Base-by-base conservation (phyloP, 495 filamentous ascomycete species). In the Penicillium angulare region DNA sequence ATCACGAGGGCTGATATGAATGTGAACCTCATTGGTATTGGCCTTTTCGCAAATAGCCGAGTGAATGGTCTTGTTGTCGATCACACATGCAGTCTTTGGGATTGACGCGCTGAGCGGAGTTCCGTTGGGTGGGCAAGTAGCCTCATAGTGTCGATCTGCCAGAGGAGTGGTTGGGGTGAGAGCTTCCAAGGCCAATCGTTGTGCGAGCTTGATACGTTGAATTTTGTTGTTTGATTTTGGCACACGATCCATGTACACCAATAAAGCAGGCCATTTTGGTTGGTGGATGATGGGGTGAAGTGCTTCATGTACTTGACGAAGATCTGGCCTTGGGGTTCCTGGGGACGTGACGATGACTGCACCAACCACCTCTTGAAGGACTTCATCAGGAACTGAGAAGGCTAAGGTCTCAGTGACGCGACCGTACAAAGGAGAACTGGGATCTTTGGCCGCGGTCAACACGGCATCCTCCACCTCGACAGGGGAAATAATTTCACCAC, bases 391-490 rank as follows among this genome's bases (percentile, higher is more conserved):
- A 1, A 66, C 65, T 0, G 74, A 75, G 52, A 78, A 75, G 7
- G 69, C 66, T 34, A 76, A 44, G 13, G 67, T 71, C 48, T 75
- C 64, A 3, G 54, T 43, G 0, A 77, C 60, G 4, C 65, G 61
- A 16, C 64, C 62, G 38, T 52, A 67, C 4, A 71, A 57, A 3
- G 61, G 57, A 7, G 67, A 71, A 8, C 49, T 38, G 7, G 58
- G 52, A 18, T 64, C 45, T 31, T 65, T 55, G 7, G 65, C 56
- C 1, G 69, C 62, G 59, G 83, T 71, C 12, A 85, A 71, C 3
- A 92, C 56, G 5, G 86, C 79, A 42, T 92, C 90, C 56, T 92
- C 88, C 13, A 92, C 67, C 68, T 92, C 88, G 35, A 92, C 87
- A 0, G 88, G 88, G 38, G 78, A 82, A 49, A 90, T 89, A 65